Percentiles rank a stretch among this genome's conserved stretches.
Conservation (phyloP, 2,329 filamentous ascomycete species). For the Phialocephala sp. region DNA sequence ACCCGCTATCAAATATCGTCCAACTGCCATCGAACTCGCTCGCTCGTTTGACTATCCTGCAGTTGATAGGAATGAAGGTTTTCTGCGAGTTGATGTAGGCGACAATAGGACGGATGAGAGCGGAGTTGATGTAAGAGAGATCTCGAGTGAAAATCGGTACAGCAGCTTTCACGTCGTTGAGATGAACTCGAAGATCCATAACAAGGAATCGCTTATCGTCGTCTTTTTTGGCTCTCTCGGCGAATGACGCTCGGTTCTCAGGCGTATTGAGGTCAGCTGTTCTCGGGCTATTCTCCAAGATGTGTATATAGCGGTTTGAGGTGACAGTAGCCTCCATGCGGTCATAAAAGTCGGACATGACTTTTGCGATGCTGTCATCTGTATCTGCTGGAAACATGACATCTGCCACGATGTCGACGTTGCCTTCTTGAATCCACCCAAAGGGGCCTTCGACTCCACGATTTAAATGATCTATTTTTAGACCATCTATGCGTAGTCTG, state of each 20-base stretch:
- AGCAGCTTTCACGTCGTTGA: slow-evolving; percentile 92
- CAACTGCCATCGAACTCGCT: slow-evolving; percentile 94
- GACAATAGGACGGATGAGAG: slow-evolving; percentile 92
- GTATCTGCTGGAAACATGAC: slow-evolving; percentile 91
- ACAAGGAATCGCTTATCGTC: slow-evolving; percentile 82
- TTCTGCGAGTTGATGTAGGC: slow-evolving; percentile 96
- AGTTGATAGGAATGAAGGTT: slow-evolving; percentile 94
- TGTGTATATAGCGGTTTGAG: slow-evolving; percentile 69
- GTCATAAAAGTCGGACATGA: slow-evolving; percentile 97
- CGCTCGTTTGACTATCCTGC: slow-evolving; percentile 87
- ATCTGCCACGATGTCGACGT: slow-evolving; percentile 94
- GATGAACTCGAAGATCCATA: slow-evolving; percentile 92
- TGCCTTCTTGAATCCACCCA: slow-evolving; percentile 97
- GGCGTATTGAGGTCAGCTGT: slow-evolving; percentile 39
- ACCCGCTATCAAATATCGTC: slow-evolving; percentile 90
- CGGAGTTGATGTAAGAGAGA: slow-evolving; percentile 94
- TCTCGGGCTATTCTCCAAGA: slow-evolving; percentile 54
- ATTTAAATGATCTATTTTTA: slow-evolving; percentile 96
- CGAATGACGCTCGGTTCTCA: slow-evolving; percentile 34
- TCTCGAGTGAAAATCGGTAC: slow-evolving; percentile 93
- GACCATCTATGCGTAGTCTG: slow-evolving; percentile 86
- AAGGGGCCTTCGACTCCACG: slow-evolving; percentile 91
- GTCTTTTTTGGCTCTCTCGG: slow-evolving; percentile 39
- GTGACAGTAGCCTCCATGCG: slow-evolving; percentile 92
- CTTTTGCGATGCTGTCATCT: slow-evolving; percentile 88